Evolutionary conservation across 2,329 filamentous ascomycete genomes (phyloP).

Genomic region (Fusarium sterilihyphosum): DNA sequence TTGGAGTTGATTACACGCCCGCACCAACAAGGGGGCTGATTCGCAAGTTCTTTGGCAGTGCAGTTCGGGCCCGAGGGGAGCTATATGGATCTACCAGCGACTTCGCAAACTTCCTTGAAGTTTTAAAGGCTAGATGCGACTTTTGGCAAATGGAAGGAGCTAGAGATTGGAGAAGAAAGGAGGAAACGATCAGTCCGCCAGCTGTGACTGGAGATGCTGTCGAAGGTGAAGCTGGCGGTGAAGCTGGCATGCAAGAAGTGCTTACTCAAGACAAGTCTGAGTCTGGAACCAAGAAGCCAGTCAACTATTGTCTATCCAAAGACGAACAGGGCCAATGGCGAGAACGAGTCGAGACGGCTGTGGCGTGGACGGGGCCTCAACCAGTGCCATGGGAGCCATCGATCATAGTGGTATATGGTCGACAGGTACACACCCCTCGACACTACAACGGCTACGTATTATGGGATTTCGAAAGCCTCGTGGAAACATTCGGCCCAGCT

Average conservation of each 20-base stretch:
- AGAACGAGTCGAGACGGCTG: constrained; percentile 32
- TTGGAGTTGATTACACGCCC: constrained; percentile 73
- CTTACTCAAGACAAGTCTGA: constrained; percentile 21
- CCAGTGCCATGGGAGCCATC: constrained; percentile 54
- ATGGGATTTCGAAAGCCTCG: constrained; percentile 76
- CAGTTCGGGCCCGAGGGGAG: constrained; percentile 53
- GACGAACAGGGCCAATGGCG: constrained; percentile 46
- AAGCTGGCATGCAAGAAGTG: background rate
- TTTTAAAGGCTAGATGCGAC: constrained; percentile 80
- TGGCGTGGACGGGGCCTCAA: constrained; percentile 35
- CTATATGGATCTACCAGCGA: constrained; percentile 72
- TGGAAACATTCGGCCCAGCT: constrained; percentile 76
- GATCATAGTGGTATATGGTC: constrained; percentile 68
- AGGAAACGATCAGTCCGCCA: constrained; percentile 46
- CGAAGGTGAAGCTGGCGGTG: background rate
- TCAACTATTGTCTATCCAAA: constrained; percentile 44
- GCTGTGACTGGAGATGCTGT: background rate
- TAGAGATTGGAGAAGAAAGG: constrained; percentile 74
- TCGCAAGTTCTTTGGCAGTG: constrained; percentile 58
- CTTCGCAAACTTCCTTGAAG: constrained; percentile 79
- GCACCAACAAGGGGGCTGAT: constrained; percentile 64
- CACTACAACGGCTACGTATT: constrained; percentile 66
- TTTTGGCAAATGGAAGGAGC: constrained; percentile 85
- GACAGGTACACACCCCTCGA: constrained; percentile 67
- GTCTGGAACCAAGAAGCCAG: constrained; percentile 40